Base-by-base conservation (phyloP, 306 rosid species). In the Cicer bijugum region DNA sequence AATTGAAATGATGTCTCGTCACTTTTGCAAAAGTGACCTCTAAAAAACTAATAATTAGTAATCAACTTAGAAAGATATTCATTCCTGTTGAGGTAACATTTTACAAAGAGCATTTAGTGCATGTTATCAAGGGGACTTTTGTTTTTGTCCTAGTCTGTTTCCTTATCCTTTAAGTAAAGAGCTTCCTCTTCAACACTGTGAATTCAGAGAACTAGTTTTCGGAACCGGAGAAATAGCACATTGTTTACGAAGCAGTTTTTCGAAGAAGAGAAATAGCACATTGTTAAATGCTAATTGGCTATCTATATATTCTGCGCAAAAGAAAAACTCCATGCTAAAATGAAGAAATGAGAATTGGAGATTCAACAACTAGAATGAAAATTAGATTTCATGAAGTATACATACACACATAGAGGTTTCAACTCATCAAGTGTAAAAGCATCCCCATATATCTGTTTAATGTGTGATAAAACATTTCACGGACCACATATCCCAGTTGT, bases 21-120 rank as follows among this genome's bases (percentile, higher is more conserved):
- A 20, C 58, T 74, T 50, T 7, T 28, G 14, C 42, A 6, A 40
- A 60, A 42, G 5, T 33, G 17, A 74, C 23, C 47, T 14, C 37
- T 37, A 38, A 51, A 23, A 23, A 23, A 23, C 33, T 23, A 23
- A 23, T 2, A 43, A 35, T 58, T 37, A 53, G 37, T 45, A 39
- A 64, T 28, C 58, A 46, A 69, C 12, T 45, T 7, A 20, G 35
- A 19, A 14, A 45, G 68, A 46, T 72, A 16, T 16, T 39, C 45
- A 16, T 16, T 39, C 45, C n/a, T 37, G 62, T 45, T 46, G 12
- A 14, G 12, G 6, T 57, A 56, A 46, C 56, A 9, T 69, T 45
- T 14, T 50, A 69, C 8, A 70, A 69, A 68, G 38, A 69, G 63
- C 46, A 57, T 2, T 50, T 12, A 17, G 23, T 48, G 14, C 20